A percentile compares a stretch with the other conserved stretches of the same genome.
Conservation (phyloP, 352 stramenopile genomes). For the Phytopythium litorale region DNA sequence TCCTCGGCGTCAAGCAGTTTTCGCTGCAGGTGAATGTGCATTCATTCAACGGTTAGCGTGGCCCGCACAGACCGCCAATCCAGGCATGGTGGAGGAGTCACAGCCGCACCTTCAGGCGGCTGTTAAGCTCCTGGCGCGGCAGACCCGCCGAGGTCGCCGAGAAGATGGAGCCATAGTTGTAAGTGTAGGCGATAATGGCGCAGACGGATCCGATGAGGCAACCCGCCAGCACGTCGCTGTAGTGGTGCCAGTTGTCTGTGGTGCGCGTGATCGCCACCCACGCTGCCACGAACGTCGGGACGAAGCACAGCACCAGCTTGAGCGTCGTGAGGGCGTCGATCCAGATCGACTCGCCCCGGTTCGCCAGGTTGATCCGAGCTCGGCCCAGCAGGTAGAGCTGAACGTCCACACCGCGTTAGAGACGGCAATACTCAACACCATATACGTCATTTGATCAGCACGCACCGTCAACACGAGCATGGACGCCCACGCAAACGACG, state of each 20-base stretch:
- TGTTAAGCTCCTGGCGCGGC: slow-evolving; percentile 47
- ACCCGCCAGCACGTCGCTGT: slow-evolving; percentile 75
- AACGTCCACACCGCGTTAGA: slow-evolving; percentile 2
- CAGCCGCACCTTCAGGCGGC: slow-evolving; percentile 37
- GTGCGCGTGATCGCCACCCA: slow-evolving; percentile 75
- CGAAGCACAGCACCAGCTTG: slow-evolving; percentile 66
- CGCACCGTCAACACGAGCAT: slow-evolving; percentile 66
- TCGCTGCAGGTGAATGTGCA: neutral
- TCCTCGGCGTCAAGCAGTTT: neutral
- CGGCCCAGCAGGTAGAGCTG: slow-evolving; percentile 72
- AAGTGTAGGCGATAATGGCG: slow-evolving; percentile 44
- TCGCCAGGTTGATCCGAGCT: slow-evolving; percentile 51
- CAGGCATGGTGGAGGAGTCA: neutral
- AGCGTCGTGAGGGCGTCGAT: slow-evolving; percentile 53
- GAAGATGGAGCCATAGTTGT: slow-evolving; percentile 75
- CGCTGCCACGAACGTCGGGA: slow-evolving; percentile 48
- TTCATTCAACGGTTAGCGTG: neutral
- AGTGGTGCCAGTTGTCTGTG: slow-evolving; percentile 87
- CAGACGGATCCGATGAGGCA: slow-evolving; percentile 45
- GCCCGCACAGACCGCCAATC: neutral
- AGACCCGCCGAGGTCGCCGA: slow-evolving; percentile 52
- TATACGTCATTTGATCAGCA: neutral
- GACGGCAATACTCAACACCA: slow-evolving; percentile 1
- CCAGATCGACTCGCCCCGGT: slow-evolving; percentile 39
- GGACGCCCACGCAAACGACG: slow-evolving; percentile 64